Base-by-base conservation (phyloP, 1,284 basidiomycete species). In the Afroboletus lepidellus region DNA sequence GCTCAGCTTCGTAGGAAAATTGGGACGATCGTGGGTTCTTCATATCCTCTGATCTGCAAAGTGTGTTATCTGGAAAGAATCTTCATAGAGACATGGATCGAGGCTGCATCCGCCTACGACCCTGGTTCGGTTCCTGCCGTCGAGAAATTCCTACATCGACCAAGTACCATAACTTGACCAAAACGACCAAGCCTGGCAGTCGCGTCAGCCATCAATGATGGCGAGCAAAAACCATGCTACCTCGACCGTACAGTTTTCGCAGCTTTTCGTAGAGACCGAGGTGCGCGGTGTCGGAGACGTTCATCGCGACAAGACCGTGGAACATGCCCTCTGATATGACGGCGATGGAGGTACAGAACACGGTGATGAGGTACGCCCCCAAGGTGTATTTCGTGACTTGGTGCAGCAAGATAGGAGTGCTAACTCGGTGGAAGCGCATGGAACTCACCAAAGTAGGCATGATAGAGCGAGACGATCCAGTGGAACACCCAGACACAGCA, bases 401-500 rank as follows among this genome's bases (percentile, higher is more conserved):
- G 45, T 1, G 21, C 11, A 29, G 8, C 24, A 21, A 34, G 18
- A 48, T 30, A 12, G 27, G 24, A 27, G 12, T 6, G n/a, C 30
- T 0, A 5, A 27, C n/a, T 27, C 20, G 6, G 18, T 9, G 5
- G 29, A 30, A 8, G 30, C 0, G n/a, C 5, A 11, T 12, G 18
- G 16, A 27, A 46, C 65, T 5, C 21, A 57, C 63, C 54, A 24
- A 66, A 68, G 41, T 49, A 48, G 29, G 57, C 62, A 15, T 54
- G 48, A 47, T 66, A 67, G 0, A 61, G 23, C 0, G 55, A 52
- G 41, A 62, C 32, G 9, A 54, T 49, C 61, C 59, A 67, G 25
- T 67, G 63, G 23, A 64, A 53, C 13, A 60, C 64, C 62, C 65
- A 64, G 21, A 63, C 24, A 18, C 41, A 58, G 30, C 62, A 64